Conservation (phyloP, 164 flowering plant species). For the Echeveria elegans region DNA sequence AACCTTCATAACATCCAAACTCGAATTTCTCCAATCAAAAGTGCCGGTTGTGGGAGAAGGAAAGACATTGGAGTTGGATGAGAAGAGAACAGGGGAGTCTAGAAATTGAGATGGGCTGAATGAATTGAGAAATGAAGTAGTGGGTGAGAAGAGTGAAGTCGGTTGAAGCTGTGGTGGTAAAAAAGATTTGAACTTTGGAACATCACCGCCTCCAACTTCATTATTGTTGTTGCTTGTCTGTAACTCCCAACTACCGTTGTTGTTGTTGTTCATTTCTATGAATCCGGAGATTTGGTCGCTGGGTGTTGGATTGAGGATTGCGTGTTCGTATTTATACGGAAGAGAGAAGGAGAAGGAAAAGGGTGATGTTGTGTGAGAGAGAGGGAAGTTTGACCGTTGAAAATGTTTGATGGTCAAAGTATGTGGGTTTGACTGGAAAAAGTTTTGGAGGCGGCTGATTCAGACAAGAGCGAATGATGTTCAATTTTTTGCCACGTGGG, state of each 20-base stretch:
- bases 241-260: slow-evolving; percentile 3
- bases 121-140: slow-evolving; percentile 54
- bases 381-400: slow-evolving; percentile 3
- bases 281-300: neutral
- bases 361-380: slow-evolving; percentile 4
- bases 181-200: slow-evolving; percentile 53
- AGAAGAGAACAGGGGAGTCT: slow-evolving; percentile 51
- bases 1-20: slow-evolving; percentile 19
- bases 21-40: slow-evolving; percentile 32
- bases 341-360: neutral
- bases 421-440: slow-evolving; percentile 2
- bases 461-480: too few species aligned
- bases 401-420: slow-evolving; percentile 2
- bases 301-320: neutral
- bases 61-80: slow-evolving; percentile 28
- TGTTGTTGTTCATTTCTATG: neutral
- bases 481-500: neutral
- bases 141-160: slow-evolving; percentile 30
- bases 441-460: neutral
- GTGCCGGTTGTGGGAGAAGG: slow-evolving; percentile 67
- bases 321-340: neutral
- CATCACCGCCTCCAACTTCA: too few species aligned
- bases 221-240: slow-evolving; percentile 1
- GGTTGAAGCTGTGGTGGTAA: slow-evolving; percentile 49
- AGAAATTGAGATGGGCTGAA: slow-evolving; percentile 51